Percentiles rank a stretch among this genome's conserved stretches.
These are phyloP conservation scores for Dictyophora rubrovolvata DNA, from an alignment of 768 basidiomycete species.

Conservation along the genomic window DNA sequence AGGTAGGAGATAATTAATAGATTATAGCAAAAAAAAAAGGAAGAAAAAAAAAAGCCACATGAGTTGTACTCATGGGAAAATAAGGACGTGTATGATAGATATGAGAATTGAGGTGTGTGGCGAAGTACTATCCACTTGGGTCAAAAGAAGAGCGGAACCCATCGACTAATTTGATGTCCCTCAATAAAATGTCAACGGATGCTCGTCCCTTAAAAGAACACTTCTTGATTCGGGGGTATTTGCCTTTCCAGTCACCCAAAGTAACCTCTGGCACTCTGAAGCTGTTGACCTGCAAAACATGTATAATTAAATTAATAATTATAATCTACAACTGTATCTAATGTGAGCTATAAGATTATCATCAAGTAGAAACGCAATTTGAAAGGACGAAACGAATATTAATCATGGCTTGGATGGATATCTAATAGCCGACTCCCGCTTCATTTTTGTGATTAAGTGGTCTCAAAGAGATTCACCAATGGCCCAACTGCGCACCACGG, in stretches of 20 bases:
- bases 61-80: neutral
- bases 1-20: neutral
- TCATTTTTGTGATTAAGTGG: too few species aligned
- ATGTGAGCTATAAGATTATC: too few species aligned
- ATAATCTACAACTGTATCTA: too few species aligned
- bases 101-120: neutral
- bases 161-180: neutral
- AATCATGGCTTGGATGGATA: too few species aligned
- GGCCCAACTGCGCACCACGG: slow-evolving; percentile 40
- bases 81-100: neutral
- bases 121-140: neutral
- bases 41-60: neutral
- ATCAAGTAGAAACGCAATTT: too few species aligned
- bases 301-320: too few species aligned
- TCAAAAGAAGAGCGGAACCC: neutral
- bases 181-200: neutral
- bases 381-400: too few species aligned
- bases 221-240: neutral
- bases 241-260: neutral
- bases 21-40: neutral
- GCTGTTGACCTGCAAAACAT: too few species aligned
- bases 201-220: neutral
- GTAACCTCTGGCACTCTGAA: neutral
- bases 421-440: too few species aligned
- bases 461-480: slow-evolving; percentile 38